phyloP scores from a whole-genome alignment of 495 filamentous ascomycete genomes.

The Aspergillus sparsus region DNA sequence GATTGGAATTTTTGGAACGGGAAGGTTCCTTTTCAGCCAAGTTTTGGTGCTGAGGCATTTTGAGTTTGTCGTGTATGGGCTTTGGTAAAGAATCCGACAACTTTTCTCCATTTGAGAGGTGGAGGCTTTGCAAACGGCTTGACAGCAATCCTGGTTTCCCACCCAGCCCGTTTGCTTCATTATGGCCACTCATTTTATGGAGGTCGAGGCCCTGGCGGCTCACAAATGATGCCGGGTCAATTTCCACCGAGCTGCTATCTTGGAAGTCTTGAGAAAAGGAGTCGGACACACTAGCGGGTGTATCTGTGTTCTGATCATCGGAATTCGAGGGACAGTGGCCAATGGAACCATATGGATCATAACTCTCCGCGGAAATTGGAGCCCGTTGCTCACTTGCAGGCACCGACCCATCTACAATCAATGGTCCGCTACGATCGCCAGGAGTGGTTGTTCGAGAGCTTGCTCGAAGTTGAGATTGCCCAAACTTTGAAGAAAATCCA shows the following conservation, averaged over 20 bases:
- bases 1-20: slow-evolving; percentile 34
- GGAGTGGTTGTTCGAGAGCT: slow-evolving; percentile 29
- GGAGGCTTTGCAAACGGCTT: slow-evolving; percentile 41
- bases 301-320: slow-evolving; percentile 45
- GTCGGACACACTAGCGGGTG: slow-evolving; percentile 46
- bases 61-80: slow-evolving; percentile 34
- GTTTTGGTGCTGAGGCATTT: slow-evolving; percentile 26
- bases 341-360: slow-evolving; percentile 37
- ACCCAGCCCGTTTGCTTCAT: slow-evolving; percentile 23
- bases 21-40: slow-evolving; percentile 30
- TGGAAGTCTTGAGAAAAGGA: slow-evolving; percentile 44
- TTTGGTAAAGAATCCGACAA: slow-evolving; percentile 30
- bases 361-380: slow-evolving; percentile 29
- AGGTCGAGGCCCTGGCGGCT: slow-evolving; percentile 33
- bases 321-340: slow-evolving; percentile 42
- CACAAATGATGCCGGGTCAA: slow-evolving; percentile 35
- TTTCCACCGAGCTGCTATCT: slow-evolving; percentile 41
- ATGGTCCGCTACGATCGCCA: slow-evolving; percentile 41
- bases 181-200: slow-evolving; percentile 23
- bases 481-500: slow-evolving; percentile 20
- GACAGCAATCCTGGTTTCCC: slow-evolving; percentile 40
- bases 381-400: slow-evolving; percentile 38
- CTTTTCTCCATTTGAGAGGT: slow-evolving; percentile 41
- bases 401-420: slow-evolving; percentile 51
- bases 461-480: slow-evolving; percentile 25